Base-by-base conservation (phyloP, 2,329 filamentous ascomycete genomes). In the Sarocladiaceae sp. region DNA sequence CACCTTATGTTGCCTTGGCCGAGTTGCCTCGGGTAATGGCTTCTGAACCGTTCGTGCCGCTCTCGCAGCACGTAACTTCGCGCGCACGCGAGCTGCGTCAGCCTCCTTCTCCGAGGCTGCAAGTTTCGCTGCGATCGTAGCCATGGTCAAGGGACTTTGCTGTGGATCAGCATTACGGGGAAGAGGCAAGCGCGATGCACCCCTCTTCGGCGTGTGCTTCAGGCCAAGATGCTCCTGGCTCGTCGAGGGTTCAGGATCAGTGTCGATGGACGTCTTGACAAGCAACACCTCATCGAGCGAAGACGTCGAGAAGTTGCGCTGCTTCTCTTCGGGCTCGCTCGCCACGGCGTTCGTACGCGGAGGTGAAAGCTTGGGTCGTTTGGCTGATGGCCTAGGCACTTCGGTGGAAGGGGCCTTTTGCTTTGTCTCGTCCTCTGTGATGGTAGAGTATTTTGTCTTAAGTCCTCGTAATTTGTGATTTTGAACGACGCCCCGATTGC, bases 81-180 rank as follows among this genome's bases (percentile, higher is more conserved):
- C 83, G 3, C 82, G 71, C 0, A 85, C 80, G 22, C 82, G 74
- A 1, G 82, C 82, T 1, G 82, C 82, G 56, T 85, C 81, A 3
- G 83, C 83, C 51, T 85, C 81, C 17, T 79, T 73, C 57, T 86
- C 83, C 0, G 82, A 80, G 2, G 83, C 82, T 1, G 81, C 83
- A 0, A 86, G 71, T 64, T 86, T 86, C 25, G 81, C 80, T 0
- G 80, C 78, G 55, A 86, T 86, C 29, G 71, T 76, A 8, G 80
- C 78, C 75, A 84, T 83, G 18, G 77, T 83, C 3, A 84, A 64
- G 0, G 81, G 81, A 25, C 76, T 81, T 56, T 83, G 80, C 47
- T 78, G 75, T 4, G 71, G 67, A 22, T 71, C 71, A 2, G 66
- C 52, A 53, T 65, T 61, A 55, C 68, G 63, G 40, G 70, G 64